Evolutionary conservation across 345 rosid genomes (phyloP).

Genomic region (Eucalyptus cladocalyx): DNA sequence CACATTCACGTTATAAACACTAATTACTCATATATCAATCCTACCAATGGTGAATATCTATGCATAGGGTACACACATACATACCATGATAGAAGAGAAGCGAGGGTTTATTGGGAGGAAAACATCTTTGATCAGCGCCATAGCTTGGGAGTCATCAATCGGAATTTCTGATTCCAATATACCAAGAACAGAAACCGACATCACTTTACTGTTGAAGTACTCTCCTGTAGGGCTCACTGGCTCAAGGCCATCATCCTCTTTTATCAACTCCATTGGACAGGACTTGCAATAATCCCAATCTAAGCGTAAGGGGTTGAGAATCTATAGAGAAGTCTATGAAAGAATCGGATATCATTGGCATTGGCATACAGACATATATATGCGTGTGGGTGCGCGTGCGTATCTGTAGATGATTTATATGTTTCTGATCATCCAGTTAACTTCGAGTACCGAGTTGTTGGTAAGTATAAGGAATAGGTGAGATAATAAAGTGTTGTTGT

Average conservation of each 20-base stretch:
- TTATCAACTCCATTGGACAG: background rate
- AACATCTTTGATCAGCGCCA: background rate
- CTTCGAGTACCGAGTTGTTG: too few species aligned
- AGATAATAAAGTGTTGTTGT: too few species aligned
- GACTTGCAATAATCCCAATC: background rate
- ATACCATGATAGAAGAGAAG: constrained; percentile 35
- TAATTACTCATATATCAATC: background rate
- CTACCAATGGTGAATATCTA: background rate
- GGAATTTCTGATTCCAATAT: background rate
- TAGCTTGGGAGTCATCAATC: constrained; percentile 1
- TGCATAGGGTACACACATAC: background rate
- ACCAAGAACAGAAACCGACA: constrained; percentile 2
- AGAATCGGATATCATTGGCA: background rate
- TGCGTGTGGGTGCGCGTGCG: too few species aligned
- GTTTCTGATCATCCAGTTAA: too few species aligned
- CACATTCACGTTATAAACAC: background rate
- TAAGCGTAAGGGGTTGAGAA: background rate
- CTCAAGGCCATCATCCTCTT: background rate
- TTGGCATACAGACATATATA: too few species aligned
- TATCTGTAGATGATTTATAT: too few species aligned
- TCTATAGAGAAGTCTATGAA: background rate
- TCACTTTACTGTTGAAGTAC: constrained; percentile 3
- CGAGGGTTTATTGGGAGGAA: constrained; percentile 33
- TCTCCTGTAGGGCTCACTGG: constrained; percentile 32
- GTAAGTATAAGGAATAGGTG: too few species aligned